Conservation (phyloP, 306 rosid species). For the Mucuna pruriens region DNA sequence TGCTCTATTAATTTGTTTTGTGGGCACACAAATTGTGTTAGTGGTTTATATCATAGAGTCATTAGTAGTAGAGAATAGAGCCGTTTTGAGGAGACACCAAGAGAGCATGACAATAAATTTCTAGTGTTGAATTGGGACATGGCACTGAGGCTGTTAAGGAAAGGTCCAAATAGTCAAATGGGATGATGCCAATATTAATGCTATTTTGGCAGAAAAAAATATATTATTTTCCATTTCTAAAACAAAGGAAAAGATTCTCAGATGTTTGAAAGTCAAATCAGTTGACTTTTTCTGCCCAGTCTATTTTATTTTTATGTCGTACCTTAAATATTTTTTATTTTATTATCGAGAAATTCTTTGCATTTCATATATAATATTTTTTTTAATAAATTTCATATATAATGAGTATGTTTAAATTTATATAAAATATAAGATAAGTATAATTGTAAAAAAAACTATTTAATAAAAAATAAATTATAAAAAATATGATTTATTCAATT, state of each 20-base stretch:
- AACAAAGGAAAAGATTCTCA: not conserved
- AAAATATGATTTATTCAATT: not conserved
- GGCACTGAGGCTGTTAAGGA: not conserved
- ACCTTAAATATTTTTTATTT: not conserved
- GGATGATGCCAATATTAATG: not conserved
- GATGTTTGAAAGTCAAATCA: not conserved
- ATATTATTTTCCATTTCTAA: not conserved
- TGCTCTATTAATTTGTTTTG: not conserved
- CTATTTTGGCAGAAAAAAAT: not conserved
- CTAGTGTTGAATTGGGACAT: not conserved
- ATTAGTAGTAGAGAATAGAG: not conserved
- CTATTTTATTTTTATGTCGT: not conserved
- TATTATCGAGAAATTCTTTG: not conserved
- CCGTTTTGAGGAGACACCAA: constrained; percentile 20
- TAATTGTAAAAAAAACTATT: not conserved
- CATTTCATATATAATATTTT: not conserved
- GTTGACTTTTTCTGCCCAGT: not conserved
- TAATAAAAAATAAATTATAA: not conserved
- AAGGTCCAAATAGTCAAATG: not conserved
- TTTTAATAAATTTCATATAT: not conserved
- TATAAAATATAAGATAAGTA: no score
- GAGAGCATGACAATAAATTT: constrained; percentile 29
- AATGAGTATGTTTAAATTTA: not conserved
- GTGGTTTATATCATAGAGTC: not conserved
- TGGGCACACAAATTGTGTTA: not conserved